These are phyloP conservation scores for Colletotrichum sidae DNA, from an alignment of 2,329 filamentous ascomycete species.

Conservation along the genomic window DNA sequence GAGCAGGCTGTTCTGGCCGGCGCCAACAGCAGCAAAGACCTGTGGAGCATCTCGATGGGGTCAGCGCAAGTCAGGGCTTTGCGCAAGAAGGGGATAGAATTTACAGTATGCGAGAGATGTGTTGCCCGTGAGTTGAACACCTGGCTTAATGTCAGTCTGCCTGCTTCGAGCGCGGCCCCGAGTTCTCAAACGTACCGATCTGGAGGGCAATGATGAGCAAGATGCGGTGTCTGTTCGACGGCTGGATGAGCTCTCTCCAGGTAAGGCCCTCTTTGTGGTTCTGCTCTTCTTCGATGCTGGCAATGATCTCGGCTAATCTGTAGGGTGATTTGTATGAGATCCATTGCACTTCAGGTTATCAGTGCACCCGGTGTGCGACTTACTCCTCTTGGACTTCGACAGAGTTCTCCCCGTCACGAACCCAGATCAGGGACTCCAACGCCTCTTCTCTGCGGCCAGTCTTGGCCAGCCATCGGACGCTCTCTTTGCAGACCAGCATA, in stretches of 20 bases:
- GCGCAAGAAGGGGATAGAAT: background rate
- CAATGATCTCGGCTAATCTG: constrained; percentile 55
- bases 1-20: constrained; percentile 54
- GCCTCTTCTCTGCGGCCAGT: constrained; percentile 58
- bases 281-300: constrained; percentile 60
- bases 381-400: constrained; percentile 50
- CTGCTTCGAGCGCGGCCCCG: no score
- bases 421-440: constrained; percentile 60
- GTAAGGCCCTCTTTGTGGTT: constrained; percentile 57
- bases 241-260: constrained; percentile 58
- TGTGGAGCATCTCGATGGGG: constrained; percentile 56
- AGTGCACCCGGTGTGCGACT: constrained; percentile 7
- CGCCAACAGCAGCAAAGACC: constrained; percentile 62
- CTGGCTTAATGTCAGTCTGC: constrained; percentile 27
- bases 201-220: constrained; percentile 62
- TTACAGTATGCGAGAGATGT: constrained; percentile 62
- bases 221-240: constrained; percentile 60
- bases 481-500: constrained; percentile 62
- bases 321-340: no score
- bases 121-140: constrained; percentile 61
- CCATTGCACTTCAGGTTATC: background rate
- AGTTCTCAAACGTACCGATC: constrained; percentile 47
- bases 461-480: constrained; percentile 58
- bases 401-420: constrained; percentile 57
- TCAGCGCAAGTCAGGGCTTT: background rate